Evolutionary conservation across 164 flowering plant genomes (phyloP).

Genomic region (Chloranthus sessilifolius): DNA sequence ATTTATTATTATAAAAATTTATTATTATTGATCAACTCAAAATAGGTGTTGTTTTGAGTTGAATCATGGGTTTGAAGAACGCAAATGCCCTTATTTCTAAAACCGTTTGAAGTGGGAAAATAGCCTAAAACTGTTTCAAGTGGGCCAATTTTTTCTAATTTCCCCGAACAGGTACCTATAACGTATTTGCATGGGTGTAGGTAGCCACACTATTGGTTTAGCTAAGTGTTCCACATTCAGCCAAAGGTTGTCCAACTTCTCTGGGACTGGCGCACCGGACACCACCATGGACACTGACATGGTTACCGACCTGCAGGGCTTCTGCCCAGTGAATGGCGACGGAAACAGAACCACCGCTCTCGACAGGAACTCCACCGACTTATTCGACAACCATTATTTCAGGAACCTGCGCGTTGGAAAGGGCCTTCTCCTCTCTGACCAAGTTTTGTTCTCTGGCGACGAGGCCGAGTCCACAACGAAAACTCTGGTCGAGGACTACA

Average conservation of each 20-base stretch:
- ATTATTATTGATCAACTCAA: too few species aligned
- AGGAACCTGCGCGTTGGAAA: conserved; percentile 46
- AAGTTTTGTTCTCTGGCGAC: conserved; percentile 43
- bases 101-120: too few species aligned
- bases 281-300: conserved; percentile 39
- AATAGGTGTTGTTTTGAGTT: too few species aligned
- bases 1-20: too few species aligned
- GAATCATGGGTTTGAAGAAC: too few species aligned
- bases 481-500: conserved; percentile 44
- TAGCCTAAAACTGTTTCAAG: too few species aligned
- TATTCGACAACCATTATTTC: conserved; percentile 83
- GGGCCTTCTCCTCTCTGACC: conserved; percentile 73
- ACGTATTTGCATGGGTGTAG: conserved; percentile 21
- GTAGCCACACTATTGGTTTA: conserved; percentile 74
- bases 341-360: conserved; percentile 51
- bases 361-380: conserved; percentile 53
- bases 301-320: conserved; percentile 38
- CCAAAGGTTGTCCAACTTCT: conserved; percentile 61
- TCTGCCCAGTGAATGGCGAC: conserved; percentile 55
- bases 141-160: too few species aligned
- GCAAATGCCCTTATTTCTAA: too few species aligned
- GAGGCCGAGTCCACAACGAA: conserved; percentile 38
- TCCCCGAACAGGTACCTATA: not conserved
- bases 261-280: conserved; percentile 53
- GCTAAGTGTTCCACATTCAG: conserved; percentile 62